A percentile compares a stretch with the other conserved stretches of the same genome.
Evolutionary conservation across 805 yeast genomes (phyloP).

Genomic region (Kuraishia molischiana): DNA sequence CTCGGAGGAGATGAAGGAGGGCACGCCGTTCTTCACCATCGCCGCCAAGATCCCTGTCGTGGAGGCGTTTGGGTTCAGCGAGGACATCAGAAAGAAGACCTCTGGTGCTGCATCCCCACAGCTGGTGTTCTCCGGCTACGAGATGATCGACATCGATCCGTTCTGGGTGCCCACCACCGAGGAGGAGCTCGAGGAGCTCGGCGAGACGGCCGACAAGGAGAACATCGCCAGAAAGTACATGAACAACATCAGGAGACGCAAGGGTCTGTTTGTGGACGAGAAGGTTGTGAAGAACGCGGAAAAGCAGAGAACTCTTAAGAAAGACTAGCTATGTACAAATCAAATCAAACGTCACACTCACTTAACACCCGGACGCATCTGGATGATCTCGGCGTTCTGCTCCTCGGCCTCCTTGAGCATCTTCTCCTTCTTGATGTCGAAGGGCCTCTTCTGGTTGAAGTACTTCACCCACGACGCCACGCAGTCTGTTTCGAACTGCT

Average conservation of each 20-base stretch:
- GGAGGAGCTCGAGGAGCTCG: constrained; percentile 88
- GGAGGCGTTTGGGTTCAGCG: constrained; percentile 95
- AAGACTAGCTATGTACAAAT: constrained; percentile 27
- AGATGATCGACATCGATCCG: constrained; percentile 84
- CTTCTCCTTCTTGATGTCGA: constrained; percentile 59
- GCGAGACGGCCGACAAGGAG: constrained; percentile 87
- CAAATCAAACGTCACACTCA: neutral
- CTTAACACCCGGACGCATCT: constrained; percentile 10
- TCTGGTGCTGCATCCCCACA: constrained; percentile 98
- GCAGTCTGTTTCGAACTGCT: constrained; percentile 63
- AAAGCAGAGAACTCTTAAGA: constrained; percentile 83
- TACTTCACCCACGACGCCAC: constrained; percentile 83
- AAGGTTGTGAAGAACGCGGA: constrained; percentile 89
- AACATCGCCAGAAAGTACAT: constrained; percentile 84
- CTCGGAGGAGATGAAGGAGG: constrained; percentile 95
- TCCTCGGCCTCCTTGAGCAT: constrained; percentile 64
- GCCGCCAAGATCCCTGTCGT: constrained; percentile 83
- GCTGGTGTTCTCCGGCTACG: constrained; percentile 81
- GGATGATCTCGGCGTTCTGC: constrained; percentile 40
- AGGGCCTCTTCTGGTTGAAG: constrained; percentile 82
- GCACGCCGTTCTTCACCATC: constrained; percentile 91
- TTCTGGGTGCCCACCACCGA: constrained; percentile 99
- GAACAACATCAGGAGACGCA: constrained; percentile 71
- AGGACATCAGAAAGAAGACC: constrained; percentile 85
- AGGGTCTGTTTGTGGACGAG: constrained; percentile 85